Conservation (phyloP, 176 grass and related monocot species). For the Oryza meridionalis region DNA sequence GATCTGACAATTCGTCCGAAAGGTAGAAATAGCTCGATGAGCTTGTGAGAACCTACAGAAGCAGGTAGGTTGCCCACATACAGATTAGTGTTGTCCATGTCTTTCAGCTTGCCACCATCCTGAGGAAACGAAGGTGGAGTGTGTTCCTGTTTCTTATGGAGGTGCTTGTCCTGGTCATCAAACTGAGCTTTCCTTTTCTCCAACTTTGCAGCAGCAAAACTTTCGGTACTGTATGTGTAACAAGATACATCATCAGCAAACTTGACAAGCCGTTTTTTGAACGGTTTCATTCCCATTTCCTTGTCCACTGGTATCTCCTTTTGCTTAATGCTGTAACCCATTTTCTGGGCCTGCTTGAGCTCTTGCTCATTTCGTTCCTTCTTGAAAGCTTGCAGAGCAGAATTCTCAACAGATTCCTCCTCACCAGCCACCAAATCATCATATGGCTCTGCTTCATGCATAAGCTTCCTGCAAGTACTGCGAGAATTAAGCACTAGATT, state of each 20-base stretch:
- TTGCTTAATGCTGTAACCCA: not conserved
- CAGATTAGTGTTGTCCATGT: conserved; percentile 44
- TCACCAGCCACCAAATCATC: conserved; percentile 13
- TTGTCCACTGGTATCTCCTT: not conserved
- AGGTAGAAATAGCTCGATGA: conserved; percentile 57
- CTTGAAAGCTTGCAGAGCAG: conserved; percentile 5
- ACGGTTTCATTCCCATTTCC: conserved; percentile 17
- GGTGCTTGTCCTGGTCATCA: conserved; percentile 43
- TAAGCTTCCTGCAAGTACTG: conserved; percentile 22
- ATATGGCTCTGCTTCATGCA: conserved; percentile 13
- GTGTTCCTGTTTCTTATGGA: conserved; percentile 46
- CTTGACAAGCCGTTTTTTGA: conserved; percentile 53
- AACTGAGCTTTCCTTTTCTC: conserved; percentile 58
- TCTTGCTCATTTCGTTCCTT: conserved; percentile 22
- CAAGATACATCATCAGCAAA: conserved; percentile 48
- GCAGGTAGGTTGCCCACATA: conserved; percentile 51
- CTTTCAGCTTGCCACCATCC: conserved; percentile 26
- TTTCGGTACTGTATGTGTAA: conserved; percentile 37
- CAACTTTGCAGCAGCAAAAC: conserved; percentile 40
- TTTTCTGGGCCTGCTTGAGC: conserved; percentile 10
- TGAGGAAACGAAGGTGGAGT: not conserved
- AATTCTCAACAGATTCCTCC: not conserved
- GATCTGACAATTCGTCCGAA: conserved; percentile 57
- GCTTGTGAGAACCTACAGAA: conserved; percentile 46
- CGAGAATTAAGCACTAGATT: not conserved